phyloP scores from a whole-genome alignment of 2,329 filamentous ascomycete species.

The Nothopassalora personata region DNA sequence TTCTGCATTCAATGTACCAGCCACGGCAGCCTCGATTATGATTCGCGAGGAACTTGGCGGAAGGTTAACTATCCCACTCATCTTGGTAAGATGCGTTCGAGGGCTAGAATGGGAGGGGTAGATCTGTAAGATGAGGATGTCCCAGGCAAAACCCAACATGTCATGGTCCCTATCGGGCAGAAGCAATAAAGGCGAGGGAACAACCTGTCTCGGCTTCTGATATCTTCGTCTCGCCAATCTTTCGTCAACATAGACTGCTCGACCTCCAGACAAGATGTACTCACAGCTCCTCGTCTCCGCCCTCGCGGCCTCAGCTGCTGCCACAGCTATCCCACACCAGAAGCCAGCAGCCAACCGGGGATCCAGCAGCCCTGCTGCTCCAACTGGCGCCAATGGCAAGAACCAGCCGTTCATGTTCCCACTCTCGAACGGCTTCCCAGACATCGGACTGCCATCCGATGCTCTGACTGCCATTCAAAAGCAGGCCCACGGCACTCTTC shows the following conservation, averaged over 20 bases:
- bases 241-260: not conserved
- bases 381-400: not conserved
- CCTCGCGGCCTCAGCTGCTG: not conserved
- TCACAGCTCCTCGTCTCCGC: conserved; percentile 3
- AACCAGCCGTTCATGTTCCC: conserved; percentile 33
- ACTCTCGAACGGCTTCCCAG: conserved; percentile 55
- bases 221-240: not conserved
- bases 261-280: conserved; percentile 1
- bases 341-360: not conserved
- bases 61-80: not conserved
- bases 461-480: conserved; percentile 58
- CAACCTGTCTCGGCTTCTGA: not conserved
- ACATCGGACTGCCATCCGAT: conserved; percentile 38
- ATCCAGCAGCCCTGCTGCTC: not conserved
- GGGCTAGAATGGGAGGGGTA: not conserved
- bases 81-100: not conserved
- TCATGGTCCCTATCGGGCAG: not conserved
- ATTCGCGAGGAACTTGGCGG: not conserved
- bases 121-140: not conserved
- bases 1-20: not conserved
- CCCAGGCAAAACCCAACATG: not conserved
- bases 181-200: not conserved
- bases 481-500: conserved; percentile 38
- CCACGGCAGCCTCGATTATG: not conserved
- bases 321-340: not conserved